Evolutionary conservation across 441 rosid genomes (phyloP).

Genomic region (Bocquillonia castaneifolia): DNA sequence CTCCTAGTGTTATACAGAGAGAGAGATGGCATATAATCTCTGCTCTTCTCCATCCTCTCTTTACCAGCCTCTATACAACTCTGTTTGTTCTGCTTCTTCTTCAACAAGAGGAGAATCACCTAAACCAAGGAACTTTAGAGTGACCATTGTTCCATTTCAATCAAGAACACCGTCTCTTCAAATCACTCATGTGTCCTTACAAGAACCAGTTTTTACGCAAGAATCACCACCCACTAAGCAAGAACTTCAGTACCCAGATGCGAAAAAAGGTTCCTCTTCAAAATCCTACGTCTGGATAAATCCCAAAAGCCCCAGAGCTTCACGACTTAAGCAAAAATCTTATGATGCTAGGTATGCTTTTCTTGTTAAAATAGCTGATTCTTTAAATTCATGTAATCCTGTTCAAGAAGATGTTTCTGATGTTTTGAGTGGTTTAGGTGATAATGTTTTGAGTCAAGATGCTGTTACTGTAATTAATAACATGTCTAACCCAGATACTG

Average conservation of each 20-base stretch:
- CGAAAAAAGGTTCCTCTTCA: constrained; percentile 26
- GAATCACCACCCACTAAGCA: constrained; percentile 23
- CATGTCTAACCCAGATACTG: constrained; percentile 64
- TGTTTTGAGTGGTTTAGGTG: constrained; percentile 44
- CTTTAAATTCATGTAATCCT: constrained; percentile 44
- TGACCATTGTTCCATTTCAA: constrained; percentile 23
- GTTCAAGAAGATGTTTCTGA: constrained; percentile 36
- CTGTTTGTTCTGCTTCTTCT: constrained; percentile 29
- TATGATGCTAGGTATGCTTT: constrained; percentile 68
- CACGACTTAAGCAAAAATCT: constrained; percentile 47
- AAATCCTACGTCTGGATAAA: constrained; percentile 69
- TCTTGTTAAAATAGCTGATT: constrained; percentile 53
- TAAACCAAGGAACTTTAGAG: constrained; percentile 27
- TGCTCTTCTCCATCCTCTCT: constrained; percentile 51
- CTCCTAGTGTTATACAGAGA: neutral
- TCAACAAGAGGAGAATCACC: constrained; percentile 28
- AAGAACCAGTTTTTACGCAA: constrained; percentile 34
- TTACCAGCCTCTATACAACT: constrained; percentile 37
- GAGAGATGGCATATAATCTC: constrained; percentile 53
- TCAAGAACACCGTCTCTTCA: constrained; percentile 32
- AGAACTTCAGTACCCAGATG: constrained; percentile 25
- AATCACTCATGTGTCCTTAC: constrained; percentile 41
- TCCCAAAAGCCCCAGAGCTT: constrained; percentile 73
- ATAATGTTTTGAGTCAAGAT: constrained; percentile 56
- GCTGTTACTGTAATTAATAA: constrained; percentile 74